Evolutionary conservation across 352 stramenopile genomes (phyloP), one percentile per base, ranked within the genome.

Genomic region (Thraustochytrium striatum): DNA sequence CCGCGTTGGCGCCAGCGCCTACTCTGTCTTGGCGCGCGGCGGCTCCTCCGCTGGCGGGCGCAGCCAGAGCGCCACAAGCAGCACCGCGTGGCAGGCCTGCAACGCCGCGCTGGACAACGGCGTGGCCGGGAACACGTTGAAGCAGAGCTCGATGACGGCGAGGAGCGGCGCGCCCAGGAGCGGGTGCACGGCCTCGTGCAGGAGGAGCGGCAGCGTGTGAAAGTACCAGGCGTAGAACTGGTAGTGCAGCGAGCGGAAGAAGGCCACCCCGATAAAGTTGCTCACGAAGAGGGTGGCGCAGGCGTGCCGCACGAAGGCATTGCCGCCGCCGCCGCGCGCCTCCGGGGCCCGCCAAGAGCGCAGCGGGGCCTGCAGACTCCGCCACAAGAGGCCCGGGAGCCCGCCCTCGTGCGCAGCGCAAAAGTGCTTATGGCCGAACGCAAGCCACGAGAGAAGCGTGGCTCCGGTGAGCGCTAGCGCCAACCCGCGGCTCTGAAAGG

Each of bases 221-320:
- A 96, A 98, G 86, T 98, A 99, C 93, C 93, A 97, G 33, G 87
- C 69, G 72, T 91, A 92, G 85, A 92, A 95, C 87, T 99, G 96
- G 87, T 99, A 99, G 87, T 99, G 96, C 79, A 99, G 83, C 50
- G 93, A 98, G 43, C 96, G 87, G 39, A 93, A 89, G 85, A 98
- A 99, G 58, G 88, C 91, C 61, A 99, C 94, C 59, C 96, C 96
- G 57, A 98, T 88, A 84, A 97, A 98, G 85, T 99, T 99, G 82
- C 91, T 91, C 16, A 85, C 85, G 61, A 96, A 96, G 28, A 96
- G 82, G 3, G 87, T 91, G 61, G 88, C 93, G 52, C 92, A 87
- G n/a, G 93, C 81, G 41, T 93, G 89, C 35, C 72, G 35, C 16
- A 80, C 28, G 30, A 30, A 16, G 25, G 8, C 33, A n/a, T 79